These are phyloP conservation scores for Paramecium tetraurelia DNA, from an alignment of 73 alveolate genomes.

Conservation along the genomic window DNA sequence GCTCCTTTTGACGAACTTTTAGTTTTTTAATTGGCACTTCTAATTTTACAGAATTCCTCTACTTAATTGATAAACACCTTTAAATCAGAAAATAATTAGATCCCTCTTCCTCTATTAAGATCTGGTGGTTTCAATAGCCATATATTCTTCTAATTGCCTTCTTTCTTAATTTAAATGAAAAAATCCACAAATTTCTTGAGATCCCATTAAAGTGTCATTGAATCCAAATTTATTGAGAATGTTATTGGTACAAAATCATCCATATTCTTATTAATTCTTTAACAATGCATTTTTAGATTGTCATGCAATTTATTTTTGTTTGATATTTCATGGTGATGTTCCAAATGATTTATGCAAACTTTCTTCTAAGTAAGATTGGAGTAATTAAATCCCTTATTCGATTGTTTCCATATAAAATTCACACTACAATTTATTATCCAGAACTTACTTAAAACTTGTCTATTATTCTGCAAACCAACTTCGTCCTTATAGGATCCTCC, in stretches of 20 bases:
- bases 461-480: conserved; percentile 40
- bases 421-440: not conserved
- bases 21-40: not conserved
- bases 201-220: conserved; percentile 10
- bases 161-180: conserved; percentile 18
- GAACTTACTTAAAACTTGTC: conserved; percentile 27
- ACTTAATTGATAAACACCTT: not conserved
- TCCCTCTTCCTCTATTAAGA: conserved; percentile 63
- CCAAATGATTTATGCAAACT: conserved; percentile 21
- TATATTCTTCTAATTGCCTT: conserved; percentile 31
- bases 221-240: conserved; percentile 11
- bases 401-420: conserved; percentile 20
- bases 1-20: not conserved
- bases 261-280: not conserved
- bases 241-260: conserved; percentile 41
- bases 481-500: conserved; percentile 4
- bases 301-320: conserved; percentile 19
- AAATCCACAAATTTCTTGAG: conserved; percentile 21
- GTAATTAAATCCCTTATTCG: conserved; percentile 17
- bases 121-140: conserved; percentile 63
- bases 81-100: conserved; percentile 35
- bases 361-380: not conserved
- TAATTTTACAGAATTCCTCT: conserved; percentile 31
- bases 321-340: conserved; percentile 28
- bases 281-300: conserved; percentile 24